Evolutionary conservation across 2,329 filamentous ascomycete genomes (phyloP).

Genomic region (Phoma sp.): DNA sequence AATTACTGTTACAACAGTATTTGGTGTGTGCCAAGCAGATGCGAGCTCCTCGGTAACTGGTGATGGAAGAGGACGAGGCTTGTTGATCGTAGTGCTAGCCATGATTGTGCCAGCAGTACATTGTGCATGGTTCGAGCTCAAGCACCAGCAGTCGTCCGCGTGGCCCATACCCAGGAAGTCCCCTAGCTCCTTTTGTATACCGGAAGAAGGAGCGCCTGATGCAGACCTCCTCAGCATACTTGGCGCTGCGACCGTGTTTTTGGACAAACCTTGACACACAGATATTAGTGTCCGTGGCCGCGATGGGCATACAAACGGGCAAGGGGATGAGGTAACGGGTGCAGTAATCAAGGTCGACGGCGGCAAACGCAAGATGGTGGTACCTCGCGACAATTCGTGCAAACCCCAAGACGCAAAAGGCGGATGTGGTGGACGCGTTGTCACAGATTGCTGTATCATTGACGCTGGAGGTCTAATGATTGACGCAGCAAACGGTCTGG

Average conservation of each 20-base stretch:
- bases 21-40: too few relatives aligned
- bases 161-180: conserved; percentile 33
- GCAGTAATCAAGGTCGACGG: conserved; percentile 7
- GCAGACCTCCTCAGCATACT: not conserved
- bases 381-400: not conserved
- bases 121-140: not conserved
- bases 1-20: not conserved
- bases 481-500: not conserved
- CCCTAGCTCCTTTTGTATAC: conserved; percentile 7
- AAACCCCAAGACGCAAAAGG: not conserved
- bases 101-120: not conserved
- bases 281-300: not conserved
- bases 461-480: not conserved
- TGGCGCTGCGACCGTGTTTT: not conserved
- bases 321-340: conserved; percentile 6
- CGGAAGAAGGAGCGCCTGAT: not conserved
- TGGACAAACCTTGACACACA: not conserved
- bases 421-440: not conserved
- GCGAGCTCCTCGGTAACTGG: not conserved
- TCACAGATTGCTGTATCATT: not conserved
- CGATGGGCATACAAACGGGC: conserved; percentile 10
- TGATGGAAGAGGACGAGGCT: not conserved
- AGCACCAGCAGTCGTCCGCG: conserved; percentile 34
- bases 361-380: not conserved
- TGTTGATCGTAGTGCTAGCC: not conserved